Conservation (phyloP, 2,329 filamentous ascomycete species). For the Diaporthe eres region DNA sequence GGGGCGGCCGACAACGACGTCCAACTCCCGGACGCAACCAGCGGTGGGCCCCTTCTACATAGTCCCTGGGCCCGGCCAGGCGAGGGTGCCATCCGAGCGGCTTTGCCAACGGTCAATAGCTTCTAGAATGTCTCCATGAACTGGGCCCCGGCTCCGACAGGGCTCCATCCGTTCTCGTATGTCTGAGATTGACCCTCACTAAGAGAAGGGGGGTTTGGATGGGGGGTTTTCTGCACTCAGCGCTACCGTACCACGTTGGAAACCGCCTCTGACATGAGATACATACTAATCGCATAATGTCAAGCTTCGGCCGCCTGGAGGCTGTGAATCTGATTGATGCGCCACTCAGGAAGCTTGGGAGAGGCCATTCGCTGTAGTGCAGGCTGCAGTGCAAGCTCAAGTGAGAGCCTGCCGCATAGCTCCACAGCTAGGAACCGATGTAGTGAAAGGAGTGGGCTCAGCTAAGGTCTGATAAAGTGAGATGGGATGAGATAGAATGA, state of each 20-base stretch:
- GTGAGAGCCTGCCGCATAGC: not conserved
- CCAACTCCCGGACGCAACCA: constrained; percentile 17
- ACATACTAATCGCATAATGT: not conserved
- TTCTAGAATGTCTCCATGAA: constrained; percentile 33
- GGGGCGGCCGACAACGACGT: constrained; percentile 27
- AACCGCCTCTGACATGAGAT: not conserved
- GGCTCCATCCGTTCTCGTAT: constrained; percentile 27
- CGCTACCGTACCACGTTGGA: not conserved
- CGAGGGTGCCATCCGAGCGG: constrained; percentile 6
- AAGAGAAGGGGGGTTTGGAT: not conserved
- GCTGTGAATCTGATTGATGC: not conserved
- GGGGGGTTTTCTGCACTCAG: not conserved
- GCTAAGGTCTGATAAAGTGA: not conserved
- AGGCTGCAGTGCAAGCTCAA: not conserved
- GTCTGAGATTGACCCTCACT: constrained; percentile 13
- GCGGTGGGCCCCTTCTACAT: constrained; percentile 17
- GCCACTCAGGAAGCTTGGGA: not conserved
- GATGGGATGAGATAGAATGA: not conserved
- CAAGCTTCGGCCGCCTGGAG: constrained; percentile 13
- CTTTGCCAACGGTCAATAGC: constrained; percentile 27
- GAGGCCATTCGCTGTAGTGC: not conserved
- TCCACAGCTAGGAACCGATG: not conserved
- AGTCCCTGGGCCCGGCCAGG: constrained; percentile 15
- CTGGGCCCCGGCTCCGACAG: constrained; percentile 16
- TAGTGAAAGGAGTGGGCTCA: not conserved